Conservation (phyloP, 2,329 filamentous ascomycete genomes). For the Leptographium lundbergii region DNA sequence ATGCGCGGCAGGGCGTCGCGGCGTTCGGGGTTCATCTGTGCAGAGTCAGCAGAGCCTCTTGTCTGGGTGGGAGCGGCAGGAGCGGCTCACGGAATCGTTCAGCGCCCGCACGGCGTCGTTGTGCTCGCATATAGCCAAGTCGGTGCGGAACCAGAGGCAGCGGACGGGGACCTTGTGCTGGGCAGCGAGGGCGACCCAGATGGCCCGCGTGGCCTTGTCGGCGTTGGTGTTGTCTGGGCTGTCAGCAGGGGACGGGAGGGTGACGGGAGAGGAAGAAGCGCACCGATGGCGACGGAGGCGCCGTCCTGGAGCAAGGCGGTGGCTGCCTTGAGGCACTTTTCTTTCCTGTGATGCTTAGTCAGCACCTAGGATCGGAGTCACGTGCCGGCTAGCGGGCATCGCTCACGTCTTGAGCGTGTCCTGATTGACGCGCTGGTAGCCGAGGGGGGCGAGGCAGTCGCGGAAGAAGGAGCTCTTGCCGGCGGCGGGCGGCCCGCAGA, state of each 20-base stretch:
- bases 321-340: constrained; percentile 62
- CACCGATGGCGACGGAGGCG: constrained; percentile 64
- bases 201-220: constrained; percentile 59
- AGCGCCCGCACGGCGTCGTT: constrained; percentile 76
- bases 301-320: constrained; percentile 50
- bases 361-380: no score
- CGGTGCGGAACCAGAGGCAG: constrained; percentile 73
- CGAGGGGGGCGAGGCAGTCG: constrained; percentile 61
- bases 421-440: constrained; percentile 81
- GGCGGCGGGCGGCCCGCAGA: constrained; percentile 78
- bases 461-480: constrained; percentile 91
- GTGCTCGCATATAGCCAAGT: constrained; percentile 60
- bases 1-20: constrained; percentile 60
- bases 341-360: constrained; percentile 23
- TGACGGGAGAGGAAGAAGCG: not conserved
- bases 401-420: constrained; percentile 61
- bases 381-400: no score
- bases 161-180: constrained; percentile 63
- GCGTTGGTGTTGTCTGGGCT: constrained; percentile 86
- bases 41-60: not conserved
- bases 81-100: constrained; percentile 27
- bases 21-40: constrained; percentile 68
- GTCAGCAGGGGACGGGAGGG: not conserved
- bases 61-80: no score
- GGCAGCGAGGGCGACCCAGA: constrained; percentile 66